Percentiles rank a stretch among this genome's conserved stretches.
These are phyloP conservation scores for Alectoria sarmentosa DNA, from an alignment of 495 filamentous ascomycete species.

Conservation along the genomic window DNA sequence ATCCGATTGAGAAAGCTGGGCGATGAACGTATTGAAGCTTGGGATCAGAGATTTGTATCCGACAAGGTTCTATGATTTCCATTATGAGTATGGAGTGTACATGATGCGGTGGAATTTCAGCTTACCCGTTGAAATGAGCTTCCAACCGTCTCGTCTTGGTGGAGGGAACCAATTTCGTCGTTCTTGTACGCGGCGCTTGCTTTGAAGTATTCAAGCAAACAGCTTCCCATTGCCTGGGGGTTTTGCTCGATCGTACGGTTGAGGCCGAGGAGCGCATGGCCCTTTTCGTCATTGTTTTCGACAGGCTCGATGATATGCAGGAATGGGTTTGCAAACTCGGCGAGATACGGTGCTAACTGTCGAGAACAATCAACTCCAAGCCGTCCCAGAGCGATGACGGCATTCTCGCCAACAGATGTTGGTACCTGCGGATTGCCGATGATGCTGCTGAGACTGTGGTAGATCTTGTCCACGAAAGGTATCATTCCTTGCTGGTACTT, in stretches of 20 bases:
- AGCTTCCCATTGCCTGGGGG: constrained; percentile 84
- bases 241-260: constrained; percentile 76
- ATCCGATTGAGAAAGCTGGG: constrained; percentile 56
- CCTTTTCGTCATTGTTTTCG: constrained; percentile 89
- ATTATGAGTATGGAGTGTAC: constrained; percentile 19
- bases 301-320: constrained; percentile 75
- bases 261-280: constrained; percentile 86
- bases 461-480: constrained; percentile 69
- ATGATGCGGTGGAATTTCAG: background rate
- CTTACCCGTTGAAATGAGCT: constrained; percentile 48
- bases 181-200: constrained; percentile 68
- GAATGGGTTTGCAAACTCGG: constrained; percentile 73
- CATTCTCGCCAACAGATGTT: constrained; percentile 89
- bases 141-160: constrained; percentile 46
- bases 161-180: constrained; percentile 41
- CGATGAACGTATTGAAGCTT: constrained; percentile 73
- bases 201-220: constrained; percentile 73
- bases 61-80: constrained; percentile 56
- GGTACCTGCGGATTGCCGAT: constrained; percentile 77
- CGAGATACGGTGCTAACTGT: constrained; percentile 72
- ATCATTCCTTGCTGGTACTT: constrained; percentile 73
- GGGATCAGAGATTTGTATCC: constrained; percentile 82
- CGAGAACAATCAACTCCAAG: constrained; percentile 77
- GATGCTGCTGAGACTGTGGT: constrained; percentile 67
- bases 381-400: constrained; percentile 85